Percentiles rank a stretch among this genome's conserved stretches.
phyloP scores from a whole-genome alignment of 768 basidiomycete genomes.

The Floccularia luteovirens region DNA sequence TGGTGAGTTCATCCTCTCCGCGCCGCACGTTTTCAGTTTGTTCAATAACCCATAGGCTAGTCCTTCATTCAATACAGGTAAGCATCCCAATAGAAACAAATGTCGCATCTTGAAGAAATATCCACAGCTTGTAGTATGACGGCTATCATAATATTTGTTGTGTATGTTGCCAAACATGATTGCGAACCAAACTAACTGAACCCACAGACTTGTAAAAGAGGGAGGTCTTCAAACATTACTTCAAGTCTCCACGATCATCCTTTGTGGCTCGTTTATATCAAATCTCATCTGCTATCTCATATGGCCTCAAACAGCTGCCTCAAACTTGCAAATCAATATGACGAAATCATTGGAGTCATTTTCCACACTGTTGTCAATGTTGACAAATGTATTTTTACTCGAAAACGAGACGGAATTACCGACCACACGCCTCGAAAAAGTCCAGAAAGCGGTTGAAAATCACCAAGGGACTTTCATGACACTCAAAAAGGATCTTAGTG shows the following conservation, averaged over 20 bases:
- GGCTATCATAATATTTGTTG: conserved; percentile 75
- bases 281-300: conserved; percentile 80
- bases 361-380: conserved; percentile 72
- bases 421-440: conserved; percentile 48
- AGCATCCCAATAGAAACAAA: conserved; percentile 6
- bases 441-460: conserved; percentile 73
- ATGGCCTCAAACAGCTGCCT: conserved; percentile 83
- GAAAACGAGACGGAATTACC: conserved; percentile 50
- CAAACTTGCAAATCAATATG: conserved; percentile 80
- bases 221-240: conserved; percentile 73
- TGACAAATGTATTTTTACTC: conserved; percentile 82
- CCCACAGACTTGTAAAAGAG: conserved; percentile 75
- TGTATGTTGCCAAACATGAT: conserved; percentile 33
- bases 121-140: conserved; percentile 75
- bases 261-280: conserved; percentile 68
- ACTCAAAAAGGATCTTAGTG: conserved; percentile 77
- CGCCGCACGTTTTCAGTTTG: neutral
- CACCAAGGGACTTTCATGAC: conserved; percentile 89
- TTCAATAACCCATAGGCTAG: conserved; percentile 37
- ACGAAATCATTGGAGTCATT: conserved; percentile 82
- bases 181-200: conserved; percentile 3
- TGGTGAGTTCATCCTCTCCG: conserved; percentile 29
- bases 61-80: conserved; percentile 86
- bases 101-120: neutral
- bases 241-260: conserved; percentile 69